A percentile compares a stretch with the other conserved stretches of the same genome.
Evolutionary conservation across 2,329 filamentous ascomycete genomes (phyloP).

Genomic region (Mollisiaceae sp.): DNA sequence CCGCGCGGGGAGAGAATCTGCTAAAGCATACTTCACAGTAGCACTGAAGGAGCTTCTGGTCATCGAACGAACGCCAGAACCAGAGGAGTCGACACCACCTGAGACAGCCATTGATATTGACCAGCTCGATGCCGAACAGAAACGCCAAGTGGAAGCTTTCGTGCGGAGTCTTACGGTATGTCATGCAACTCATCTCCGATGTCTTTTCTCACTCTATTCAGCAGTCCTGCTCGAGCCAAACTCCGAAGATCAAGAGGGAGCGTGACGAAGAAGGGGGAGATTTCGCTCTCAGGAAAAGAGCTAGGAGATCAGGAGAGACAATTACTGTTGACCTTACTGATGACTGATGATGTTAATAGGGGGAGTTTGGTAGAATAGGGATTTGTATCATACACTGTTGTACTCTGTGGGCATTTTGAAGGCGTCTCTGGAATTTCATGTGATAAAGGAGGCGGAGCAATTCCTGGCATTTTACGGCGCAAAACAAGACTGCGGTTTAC

Average conservation of each 20-base stretch:
- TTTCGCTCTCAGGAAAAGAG: neutral
- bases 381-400: neutral
- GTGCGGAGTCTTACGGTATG: neutral
- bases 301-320: neutral
- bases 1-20: neutral
- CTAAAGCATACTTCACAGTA: conserved; percentile 20
- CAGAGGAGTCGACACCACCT: neutral
- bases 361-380: neutral
- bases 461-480: no score
- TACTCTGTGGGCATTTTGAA: neutral
- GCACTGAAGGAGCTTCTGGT: conserved; percentile 30
- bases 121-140: neutral
- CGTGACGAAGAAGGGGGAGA: neutral
- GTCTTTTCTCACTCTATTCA: neutral
- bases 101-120: neutral
- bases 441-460: neutral
- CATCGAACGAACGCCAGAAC: conserved; percentile 30
- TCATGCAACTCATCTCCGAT: neutral
- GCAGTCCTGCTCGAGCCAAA: neutral
- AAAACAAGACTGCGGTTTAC: no score
- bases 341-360: conserved; percentile 1
- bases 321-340: conserved; percentile 6
- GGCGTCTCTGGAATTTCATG: neutral
- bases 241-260: neutral
- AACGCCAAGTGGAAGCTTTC: neutral